phyloP scores from a whole-genome alignment of 345 rosid genomes.

The Citrus inodora region DNA sequence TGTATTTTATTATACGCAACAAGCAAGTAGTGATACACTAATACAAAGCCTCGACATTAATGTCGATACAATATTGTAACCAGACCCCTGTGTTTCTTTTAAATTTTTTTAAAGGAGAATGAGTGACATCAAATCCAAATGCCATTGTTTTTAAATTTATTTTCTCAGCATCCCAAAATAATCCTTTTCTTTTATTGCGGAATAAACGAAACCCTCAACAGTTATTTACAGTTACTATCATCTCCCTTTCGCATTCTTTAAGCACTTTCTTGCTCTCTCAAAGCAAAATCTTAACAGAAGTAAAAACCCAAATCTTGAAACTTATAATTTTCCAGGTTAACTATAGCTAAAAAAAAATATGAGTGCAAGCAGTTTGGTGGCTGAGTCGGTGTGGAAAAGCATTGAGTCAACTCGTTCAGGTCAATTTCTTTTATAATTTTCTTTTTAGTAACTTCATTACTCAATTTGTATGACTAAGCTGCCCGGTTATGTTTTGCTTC shows the following conservation, averaged over 20 bases:
- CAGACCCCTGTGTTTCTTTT: too few species aligned
- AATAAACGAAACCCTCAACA: background rate
- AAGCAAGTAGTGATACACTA: too few species aligned
- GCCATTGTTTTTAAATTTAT: too few species aligned
- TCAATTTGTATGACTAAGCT: background rate
- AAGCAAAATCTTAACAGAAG: background rate
- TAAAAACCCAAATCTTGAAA: background rate
- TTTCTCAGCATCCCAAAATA: background rate
- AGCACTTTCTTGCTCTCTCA: background rate
- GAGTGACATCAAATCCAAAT: too few species aligned
- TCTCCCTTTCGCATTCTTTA: background rate
- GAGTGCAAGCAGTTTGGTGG: slow-evolving; percentile 43
- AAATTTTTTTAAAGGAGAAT: too few species aligned
- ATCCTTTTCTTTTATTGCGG: background rate
- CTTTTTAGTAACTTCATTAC: background rate
- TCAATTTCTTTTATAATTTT: slow-evolving; percentile 2
- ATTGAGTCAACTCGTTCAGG: slow-evolving; percentile 59
- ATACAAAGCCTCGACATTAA: too few species aligned
- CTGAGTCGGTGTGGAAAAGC: slow-evolving; percentile 56
- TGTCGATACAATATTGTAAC: too few species aligned
- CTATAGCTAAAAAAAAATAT: background rate
- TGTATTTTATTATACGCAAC: too few species aligned
- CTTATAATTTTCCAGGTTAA: background rate
- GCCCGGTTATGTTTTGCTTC: background rate
- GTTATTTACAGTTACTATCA: background rate